phyloP scores from a whole-genome alignment of 75 land plant species.

The Larix kaempferi region DNA sequence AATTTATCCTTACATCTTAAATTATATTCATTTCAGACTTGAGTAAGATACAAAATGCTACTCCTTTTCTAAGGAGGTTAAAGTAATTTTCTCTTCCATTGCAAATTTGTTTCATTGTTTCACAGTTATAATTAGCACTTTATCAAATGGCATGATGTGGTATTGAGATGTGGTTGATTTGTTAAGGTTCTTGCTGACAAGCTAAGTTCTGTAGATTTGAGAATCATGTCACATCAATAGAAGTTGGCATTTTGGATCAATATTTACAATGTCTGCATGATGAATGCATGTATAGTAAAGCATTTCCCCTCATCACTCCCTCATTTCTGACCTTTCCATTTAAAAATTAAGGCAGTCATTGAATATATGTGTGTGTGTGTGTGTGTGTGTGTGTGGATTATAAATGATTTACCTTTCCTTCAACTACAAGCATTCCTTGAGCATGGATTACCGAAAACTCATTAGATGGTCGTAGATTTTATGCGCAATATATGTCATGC shows the following conservation, averaged over 20 bases:
- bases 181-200: slow-evolving; percentile 48
- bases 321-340: neutral
- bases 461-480: slow-evolving; percentile 24
- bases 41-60: slow-evolving; percentile 21
- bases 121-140: neutral
- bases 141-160: neutral
- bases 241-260: slow-evolving; percentile 95
- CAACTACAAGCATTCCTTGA: slow-evolving; percentile 55
- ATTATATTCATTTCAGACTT: too few species aligned
- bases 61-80: slow-evolving; percentile 34
- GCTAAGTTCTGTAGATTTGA: slow-evolving; percentile 55
- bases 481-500: too few species aligned
- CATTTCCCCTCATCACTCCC: neutral
- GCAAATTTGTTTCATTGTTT: neutral
- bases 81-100: slow-evolving; percentile 37
- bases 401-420: neutral
- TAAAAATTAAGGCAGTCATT: neutral
- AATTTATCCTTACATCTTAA: too few species aligned
- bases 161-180: neutral
- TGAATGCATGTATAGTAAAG: slow-evolving; percentile 57
- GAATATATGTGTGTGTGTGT: neutral
- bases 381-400: neutral
- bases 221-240: slow-evolving; percentile 63
- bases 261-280: slow-evolving; percentile 82
- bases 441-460: slow-evolving; percentile 69